Conservation (phyloP, 2,329 filamentous ascomycete species). For the Claviceps sp. region DNA sequence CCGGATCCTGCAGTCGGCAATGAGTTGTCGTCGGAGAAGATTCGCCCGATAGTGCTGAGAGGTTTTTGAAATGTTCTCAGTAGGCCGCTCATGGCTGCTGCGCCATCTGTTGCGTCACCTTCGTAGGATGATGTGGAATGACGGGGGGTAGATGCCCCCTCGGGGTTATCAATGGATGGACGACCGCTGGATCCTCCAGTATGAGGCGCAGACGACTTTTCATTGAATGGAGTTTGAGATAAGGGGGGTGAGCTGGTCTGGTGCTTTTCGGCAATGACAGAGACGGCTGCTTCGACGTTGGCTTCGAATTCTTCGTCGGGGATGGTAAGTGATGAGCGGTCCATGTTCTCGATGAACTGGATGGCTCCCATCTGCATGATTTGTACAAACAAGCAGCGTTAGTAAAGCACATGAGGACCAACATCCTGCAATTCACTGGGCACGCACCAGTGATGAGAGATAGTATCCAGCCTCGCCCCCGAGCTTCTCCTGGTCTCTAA, state of each 20-base stretch:
- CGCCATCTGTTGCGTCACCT: constrained; percentile 50
- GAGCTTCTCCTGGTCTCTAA: constrained; percentile 93
- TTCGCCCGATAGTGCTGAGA: constrained; percentile 80
- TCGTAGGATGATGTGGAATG: constrained; percentile 43
- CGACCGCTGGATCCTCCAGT: constrained; percentile 21
- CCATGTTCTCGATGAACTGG: constrained; percentile 92
- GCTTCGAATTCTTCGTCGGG: constrained; percentile 89
- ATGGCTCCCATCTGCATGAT: constrained; percentile 65
- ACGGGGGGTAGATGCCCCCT: constrained; percentile 26
- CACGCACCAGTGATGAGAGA: constrained; percentile 66
- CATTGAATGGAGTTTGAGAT: constrained; percentile 28
- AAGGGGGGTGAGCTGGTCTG: constrained; percentile 36
- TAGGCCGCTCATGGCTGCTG: constrained; percentile 72
- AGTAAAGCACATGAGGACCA: not conserved
- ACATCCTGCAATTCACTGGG: too few relatives aligned
- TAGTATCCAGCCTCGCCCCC: constrained; percentile 98
- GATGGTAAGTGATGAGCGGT: constrained; percentile 85
- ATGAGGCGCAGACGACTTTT: constrained; percentile 23
- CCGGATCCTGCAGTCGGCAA: constrained; percentile 21
- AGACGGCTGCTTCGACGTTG: constrained; percentile 93
- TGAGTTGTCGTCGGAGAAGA: constrained; percentile 63
- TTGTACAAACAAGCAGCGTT: not conserved
- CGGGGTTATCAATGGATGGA: constrained; percentile 27
- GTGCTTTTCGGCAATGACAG: constrained; percentile 86
- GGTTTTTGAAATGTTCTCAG: constrained; percentile 85